Evolutionary conservation across 208 protist genomes (phyloP).

Genomic region (Acanthamoeba healyi): DNA sequence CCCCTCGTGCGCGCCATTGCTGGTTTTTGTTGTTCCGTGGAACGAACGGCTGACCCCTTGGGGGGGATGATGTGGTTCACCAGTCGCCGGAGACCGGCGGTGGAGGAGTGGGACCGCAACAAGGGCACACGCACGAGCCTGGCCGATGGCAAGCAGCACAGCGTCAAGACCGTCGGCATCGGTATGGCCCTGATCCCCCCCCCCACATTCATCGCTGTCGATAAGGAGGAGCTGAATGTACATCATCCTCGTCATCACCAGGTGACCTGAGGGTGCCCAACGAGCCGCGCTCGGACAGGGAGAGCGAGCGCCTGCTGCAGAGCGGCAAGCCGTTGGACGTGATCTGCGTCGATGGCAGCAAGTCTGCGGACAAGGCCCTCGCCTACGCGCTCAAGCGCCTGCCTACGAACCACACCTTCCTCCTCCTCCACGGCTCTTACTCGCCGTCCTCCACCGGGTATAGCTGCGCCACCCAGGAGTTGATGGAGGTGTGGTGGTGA

Average conservation of each 20-base stretch:
- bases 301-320: background rate
- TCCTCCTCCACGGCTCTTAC: background rate
- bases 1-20: too few species aligned
- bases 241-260: too few species aligned
- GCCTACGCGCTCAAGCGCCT: background rate
- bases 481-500: too few species aligned
- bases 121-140: background rate
- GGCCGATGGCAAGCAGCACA: background rate
- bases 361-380: background rate
- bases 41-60: too few species aligned
- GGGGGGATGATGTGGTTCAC: too few species aligned
- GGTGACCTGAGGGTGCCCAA: background rate
- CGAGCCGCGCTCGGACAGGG: background rate
- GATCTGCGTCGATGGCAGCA: conserved; percentile 1
- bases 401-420: background rate
- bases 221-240: too few species aligned
- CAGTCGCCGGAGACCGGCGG: background rate
- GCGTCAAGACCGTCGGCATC: background rate
- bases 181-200: background rate
- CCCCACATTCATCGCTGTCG: too few species aligned
- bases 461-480: too few species aligned
- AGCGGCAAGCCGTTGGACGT: background rate
- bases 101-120: conserved; percentile 11
- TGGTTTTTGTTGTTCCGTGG: too few species aligned
- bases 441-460: background rate